Base-by-base conservation (phyloP, 805 yeast genomes). In the Allodekkera sacchari region DNA sequence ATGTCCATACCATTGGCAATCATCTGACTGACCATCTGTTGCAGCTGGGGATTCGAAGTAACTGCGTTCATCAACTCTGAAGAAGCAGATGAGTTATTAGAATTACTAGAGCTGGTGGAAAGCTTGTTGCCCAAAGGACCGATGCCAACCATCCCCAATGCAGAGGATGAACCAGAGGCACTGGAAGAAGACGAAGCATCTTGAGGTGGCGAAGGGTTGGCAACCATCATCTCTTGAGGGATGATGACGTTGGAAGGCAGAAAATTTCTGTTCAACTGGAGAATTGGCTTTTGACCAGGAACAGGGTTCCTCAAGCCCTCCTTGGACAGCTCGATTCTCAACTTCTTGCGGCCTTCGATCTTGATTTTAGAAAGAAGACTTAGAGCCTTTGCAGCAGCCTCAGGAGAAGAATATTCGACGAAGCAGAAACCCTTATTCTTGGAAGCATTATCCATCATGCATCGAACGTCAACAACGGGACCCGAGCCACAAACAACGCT, bases 401-500 rank as follows among this genome's bases (percentile, higher is more conserved):
- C 59, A 1, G 77, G 68, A 13, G 61, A 52, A 3, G 52, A 42
- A 44, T 73, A 77, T 50, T 77, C 83, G 18, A 77, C 68, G 45
- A 77, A 77, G 36, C 80, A 71, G 43, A 68, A 77, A n/a, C 82
- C 82, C 47, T 76, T 77, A 45, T 74, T 71, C 39, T 71, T 69
- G 8, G 77, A 74, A 8, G 68, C 68, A 47, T 64, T 62, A 48
- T 74, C 74, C 64, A 63, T 66, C 57, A 78, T 66, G 54, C 78
- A 53, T 42, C 83, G 65, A 7, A 80, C 78, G 40, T 77, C 83
- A 11, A 76, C 74, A 17, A 82, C 71, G 3, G 71, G 69, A 1
- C 92, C 92, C 7, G 82, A 66, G 1, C 88, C 88, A 33, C 82
- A 76, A 16, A 80, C 77, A 8, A 81, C 71, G 18, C 76, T 71